Base-by-base conservation (phyloP, 2,329 filamentous ascomycete genomes). In the Pestalotiopsis sp. region DNA sequence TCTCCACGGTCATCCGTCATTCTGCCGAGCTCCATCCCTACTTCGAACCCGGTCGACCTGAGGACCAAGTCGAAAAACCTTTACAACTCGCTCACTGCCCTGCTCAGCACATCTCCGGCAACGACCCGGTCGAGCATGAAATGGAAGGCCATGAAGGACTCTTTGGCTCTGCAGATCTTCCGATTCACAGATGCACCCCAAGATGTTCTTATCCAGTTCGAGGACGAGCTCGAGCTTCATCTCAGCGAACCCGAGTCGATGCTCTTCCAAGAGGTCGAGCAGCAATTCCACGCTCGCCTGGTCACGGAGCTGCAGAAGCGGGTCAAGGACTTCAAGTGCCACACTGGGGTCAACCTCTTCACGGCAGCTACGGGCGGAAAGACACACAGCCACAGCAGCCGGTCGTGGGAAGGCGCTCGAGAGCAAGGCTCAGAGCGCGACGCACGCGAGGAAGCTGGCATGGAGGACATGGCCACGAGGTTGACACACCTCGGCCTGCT, bases 401-500 rank as follows among this genome's bases (percentile, higher is more conserved):
- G 31, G 31, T 36, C 31, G 31, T 36, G 31, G 31, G 31, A 36
- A 9, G 31, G 31, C 31, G 31, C 7, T 36, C 31, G 31, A 36
- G 31, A 36, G 31, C 31, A 36, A 36, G 31, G 31, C 23, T 74
- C 75, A 4, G 74, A 74, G 69, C 82, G 81, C 11, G 83, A 85
- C 67, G 78, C 80, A 9, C 83, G 85, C 58, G 86, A 88, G 64
- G 86, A 89, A 63, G 84, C 82, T 58, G 84, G 85, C 41, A 76
- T 92, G 49, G 85, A 86, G 58, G 91, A 94, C 69, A 89, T 97
- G 78, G 90, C 93, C 1, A 91, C 90, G 59, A 90, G 93, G 61
- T 85, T 97, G 65, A 91, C 94, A 5, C 95, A 98, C 76, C 89
- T 98, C 59, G 90, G 93, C 14, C 86, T 96, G 5, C 82, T 98